These are phyloP conservation scores for Phytophthora pistaciae DNA, from an alignment of 352 stramenopile species.

Conservation along the genomic window DNA sequence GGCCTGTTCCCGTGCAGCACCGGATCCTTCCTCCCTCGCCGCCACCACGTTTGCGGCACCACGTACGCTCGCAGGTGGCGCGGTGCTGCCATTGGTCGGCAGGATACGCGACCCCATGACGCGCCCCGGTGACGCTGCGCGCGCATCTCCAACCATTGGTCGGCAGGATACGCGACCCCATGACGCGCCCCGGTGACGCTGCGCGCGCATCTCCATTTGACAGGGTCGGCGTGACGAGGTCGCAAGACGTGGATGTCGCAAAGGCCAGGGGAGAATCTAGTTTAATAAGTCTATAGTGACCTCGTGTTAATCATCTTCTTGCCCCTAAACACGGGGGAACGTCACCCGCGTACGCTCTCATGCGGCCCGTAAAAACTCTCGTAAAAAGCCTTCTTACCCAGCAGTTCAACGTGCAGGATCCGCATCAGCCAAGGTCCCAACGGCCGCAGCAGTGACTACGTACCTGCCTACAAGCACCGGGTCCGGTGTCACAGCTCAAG, in stretches of 20 bases:
- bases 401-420: neutral
- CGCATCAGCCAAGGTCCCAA: neutral
- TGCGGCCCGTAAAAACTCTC: neutral
- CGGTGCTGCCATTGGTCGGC: neutral
- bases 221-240: neutral
- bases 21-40: neutral
- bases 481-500: neutral
- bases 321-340: neutral
- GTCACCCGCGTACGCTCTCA: neutral
- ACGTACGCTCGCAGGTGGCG: neutral
- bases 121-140: neutral
- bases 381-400: neutral
- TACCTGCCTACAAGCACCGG: no score
- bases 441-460: neutral
- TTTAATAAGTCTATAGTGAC: no score
- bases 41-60: neutral
- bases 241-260: neutral
- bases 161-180: neutral
- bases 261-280: neutral
- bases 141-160: neutral
- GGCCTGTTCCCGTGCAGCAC: conserved; percentile 24
- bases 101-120: neutral
- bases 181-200: neutral
- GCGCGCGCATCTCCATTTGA: neutral
- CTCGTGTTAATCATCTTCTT: neutral